Conservation (phyloP, 192 early-diverging fungal species). For the Coemansia sp. region DNA sequence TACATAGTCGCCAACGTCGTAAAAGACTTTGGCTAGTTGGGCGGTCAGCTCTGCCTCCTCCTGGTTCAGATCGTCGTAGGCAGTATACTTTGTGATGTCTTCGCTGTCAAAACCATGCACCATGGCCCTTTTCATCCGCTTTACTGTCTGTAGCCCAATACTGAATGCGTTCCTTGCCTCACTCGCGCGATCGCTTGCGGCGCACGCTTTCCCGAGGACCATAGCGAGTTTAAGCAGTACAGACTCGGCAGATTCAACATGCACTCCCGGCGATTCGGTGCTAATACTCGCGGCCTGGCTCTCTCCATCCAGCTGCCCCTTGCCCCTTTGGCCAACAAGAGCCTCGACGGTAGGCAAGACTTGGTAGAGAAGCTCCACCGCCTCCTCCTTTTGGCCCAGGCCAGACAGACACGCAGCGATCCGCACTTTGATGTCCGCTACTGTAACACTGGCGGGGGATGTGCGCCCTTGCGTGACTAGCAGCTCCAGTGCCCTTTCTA, state of each 20-base stretch:
- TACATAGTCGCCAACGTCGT: constrained; percentile 5
- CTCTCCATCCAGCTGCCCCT: constrained; percentile 5
- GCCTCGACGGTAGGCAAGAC: constrained; percentile 10
- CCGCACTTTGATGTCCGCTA: constrained; percentile 28
- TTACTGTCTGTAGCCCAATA: constrained; percentile 32
- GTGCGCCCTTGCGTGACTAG: background rate
- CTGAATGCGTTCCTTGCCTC: constrained; percentile 17
- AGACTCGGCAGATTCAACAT: constrained; percentile 6
- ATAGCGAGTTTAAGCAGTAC: constrained; percentile 13
- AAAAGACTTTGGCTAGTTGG: constrained; percentile 29
- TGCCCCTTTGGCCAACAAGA: background rate
- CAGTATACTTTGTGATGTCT: constrained; percentile 19
- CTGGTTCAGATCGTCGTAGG: constrained; percentile 29
- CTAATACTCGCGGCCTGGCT: background rate
- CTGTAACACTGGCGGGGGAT: constrained; percentile 11
- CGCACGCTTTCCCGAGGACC: constrained; percentile 16
- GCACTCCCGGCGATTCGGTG: background rate
- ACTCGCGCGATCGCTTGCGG: background rate
- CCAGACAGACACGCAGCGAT: constrained; percentile 30
- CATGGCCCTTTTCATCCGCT: constrained; percentile 25
- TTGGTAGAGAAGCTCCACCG: constrained; percentile 5
- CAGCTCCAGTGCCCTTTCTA: constrained; percentile 23
- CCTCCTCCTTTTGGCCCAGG: constrained; percentile 5
- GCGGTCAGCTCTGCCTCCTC: constrained; percentile 30
- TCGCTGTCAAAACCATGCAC: constrained; percentile 22